Percentiles rank a stretch among this genome's conserved stretches.
Conservation (phyloP, 2,329 filamentous ascomycete species). For the Microsporum canis region DNA sequence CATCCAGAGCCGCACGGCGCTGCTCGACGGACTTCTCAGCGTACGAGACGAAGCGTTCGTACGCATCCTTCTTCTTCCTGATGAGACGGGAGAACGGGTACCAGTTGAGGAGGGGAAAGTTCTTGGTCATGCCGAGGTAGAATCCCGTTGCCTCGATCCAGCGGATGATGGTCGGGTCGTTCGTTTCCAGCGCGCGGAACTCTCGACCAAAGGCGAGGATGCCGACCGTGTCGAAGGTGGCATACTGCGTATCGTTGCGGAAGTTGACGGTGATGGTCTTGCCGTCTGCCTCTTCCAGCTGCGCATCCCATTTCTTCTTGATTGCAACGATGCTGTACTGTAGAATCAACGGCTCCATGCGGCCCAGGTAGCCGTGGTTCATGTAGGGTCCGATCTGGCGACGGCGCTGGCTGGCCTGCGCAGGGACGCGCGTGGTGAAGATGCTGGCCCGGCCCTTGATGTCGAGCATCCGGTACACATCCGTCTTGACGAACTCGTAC, state of each 20-base stretch:
- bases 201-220: not conserved
- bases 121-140: conserved; percentile 4
- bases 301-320: conserved; percentile 2
- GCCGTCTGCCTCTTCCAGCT: not conserved
- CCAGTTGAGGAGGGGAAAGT: conserved; percentile 1
- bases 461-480: conserved; percentile 5
- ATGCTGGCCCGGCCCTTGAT: conserved; percentile 1
- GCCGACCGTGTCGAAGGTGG: conserved; percentile 1
- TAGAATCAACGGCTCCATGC: conserved; percentile 5
- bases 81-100: conserved; percentile 2
- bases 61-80: not conserved
- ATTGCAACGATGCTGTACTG: conserved; percentile 2
- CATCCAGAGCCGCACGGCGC: not conserved
- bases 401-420: conserved; percentile 1
- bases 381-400: conserved; percentile 3
- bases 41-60: not conserved
- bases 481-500: conserved; percentile 3
- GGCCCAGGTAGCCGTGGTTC: not conserved
- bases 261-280: conserved; percentile 3
- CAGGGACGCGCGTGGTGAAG: conserved; percentile 1
- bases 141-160: conserved; percentile 6
- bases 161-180: conserved; percentile 2
- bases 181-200: not conserved
- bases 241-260: conserved; percentile 5
- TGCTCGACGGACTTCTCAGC: not conserved